phyloP scores from a whole-genome alignment of 2,329 filamentous ascomycete species.

The Colletotrichum graminicola region DNA sequence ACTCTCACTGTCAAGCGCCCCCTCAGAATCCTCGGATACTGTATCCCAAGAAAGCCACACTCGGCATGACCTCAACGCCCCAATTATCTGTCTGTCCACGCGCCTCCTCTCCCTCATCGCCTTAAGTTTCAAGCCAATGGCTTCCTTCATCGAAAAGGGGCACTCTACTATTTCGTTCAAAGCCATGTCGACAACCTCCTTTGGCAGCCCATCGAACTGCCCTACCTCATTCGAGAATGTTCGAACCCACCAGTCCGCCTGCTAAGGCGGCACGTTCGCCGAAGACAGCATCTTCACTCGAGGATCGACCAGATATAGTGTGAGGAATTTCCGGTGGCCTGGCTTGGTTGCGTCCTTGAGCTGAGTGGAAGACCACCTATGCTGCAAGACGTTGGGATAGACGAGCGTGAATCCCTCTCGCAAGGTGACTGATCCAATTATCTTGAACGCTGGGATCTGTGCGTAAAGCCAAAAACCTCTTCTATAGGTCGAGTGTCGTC shows the following conservation, averaged over 20 bases:
- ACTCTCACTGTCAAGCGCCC: too few species aligned
- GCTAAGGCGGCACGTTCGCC: slow-evolving; percentile 43
- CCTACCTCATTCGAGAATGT: neutral
- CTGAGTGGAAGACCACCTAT: slow-evolving; percentile 31
- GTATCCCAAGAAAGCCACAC: neutral
- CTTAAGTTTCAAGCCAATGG: neutral
- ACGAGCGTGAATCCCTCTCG: slow-evolving; percentile 31
- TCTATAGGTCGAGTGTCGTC: neutral
- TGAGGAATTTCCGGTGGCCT: slow-evolving; percentile 41
- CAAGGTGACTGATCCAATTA: slow-evolving; percentile 31
- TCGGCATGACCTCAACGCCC: neutral
- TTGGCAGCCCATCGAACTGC: neutral
- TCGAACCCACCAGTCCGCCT: slow-evolving; percentile 37
- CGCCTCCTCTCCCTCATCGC: neutral
- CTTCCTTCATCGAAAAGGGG: neutral
- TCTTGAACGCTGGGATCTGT: slow-evolving; percentile 9
- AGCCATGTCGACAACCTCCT: slow-evolving; percentile 9
- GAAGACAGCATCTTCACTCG: slow-evolving; percentile 42
- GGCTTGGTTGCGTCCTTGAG: slow-evolving; percentile 35
- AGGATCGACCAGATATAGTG: slow-evolving; percentile 43
- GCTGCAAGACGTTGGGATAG: slow-evolving; percentile 42
- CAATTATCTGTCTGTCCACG: neutral
- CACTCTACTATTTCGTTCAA: neutral
- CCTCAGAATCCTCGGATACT: neutral
- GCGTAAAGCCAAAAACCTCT: slow-evolving; percentile 16